Evolutionary conservation across 108 stramenopile genomes (phyloP).

Genomic region (Skeletonema tropicum): DNA sequence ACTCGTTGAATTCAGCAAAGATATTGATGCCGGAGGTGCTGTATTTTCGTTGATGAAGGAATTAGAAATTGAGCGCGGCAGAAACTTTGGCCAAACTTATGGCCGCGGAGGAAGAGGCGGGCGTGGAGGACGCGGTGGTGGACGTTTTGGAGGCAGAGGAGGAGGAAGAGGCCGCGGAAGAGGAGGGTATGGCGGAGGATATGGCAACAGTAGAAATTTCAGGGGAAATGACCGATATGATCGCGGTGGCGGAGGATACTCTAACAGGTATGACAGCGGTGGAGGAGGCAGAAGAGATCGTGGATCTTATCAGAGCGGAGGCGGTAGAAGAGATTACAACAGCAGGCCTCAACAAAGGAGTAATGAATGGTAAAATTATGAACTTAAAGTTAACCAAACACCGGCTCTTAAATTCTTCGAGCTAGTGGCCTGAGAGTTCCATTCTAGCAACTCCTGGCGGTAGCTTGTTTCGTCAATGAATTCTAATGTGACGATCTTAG

Average conservation of each 20-base stretch:
- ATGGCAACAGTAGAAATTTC: neutral
- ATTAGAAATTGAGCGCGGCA: slow-evolving; percentile 76
- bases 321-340: slow-evolving; percentile 1
- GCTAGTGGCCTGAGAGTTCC: neutral
- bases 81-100: slow-evolving; percentile 63
- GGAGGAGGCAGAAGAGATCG: slow-evolving; percentile 21
- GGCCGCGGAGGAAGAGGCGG: slow-evolving; percentile 59
- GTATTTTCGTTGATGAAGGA: slow-evolving; percentile 71
- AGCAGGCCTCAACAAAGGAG: slow-evolving; percentile 15
- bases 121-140: slow-evolving; percentile 53
- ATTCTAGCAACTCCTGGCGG: neutral
- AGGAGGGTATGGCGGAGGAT: neutral
- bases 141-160: neutral
- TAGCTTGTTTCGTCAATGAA: neutral
- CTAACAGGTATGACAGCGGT: slow-evolving; percentile 10
- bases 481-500: neutral
- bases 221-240: slow-evolving; percentile 8
- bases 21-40: slow-evolving; percentile 77
- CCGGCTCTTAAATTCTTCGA: neutral
- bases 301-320: slow-evolving; percentile 17
- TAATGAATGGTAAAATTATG: slow-evolving; percentile 22
- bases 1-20: slow-evolving; percentile 78
- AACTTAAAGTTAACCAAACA: neutral
- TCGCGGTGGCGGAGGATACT: slow-evolving; percentile 31
- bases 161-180: slow-evolving; percentile 21